Evolutionary conservation across 176 grass and related monocot genomes (phyloP), one percentile per base, ranked within the genome.

Genomic region (Carex littledalei): DNA sequence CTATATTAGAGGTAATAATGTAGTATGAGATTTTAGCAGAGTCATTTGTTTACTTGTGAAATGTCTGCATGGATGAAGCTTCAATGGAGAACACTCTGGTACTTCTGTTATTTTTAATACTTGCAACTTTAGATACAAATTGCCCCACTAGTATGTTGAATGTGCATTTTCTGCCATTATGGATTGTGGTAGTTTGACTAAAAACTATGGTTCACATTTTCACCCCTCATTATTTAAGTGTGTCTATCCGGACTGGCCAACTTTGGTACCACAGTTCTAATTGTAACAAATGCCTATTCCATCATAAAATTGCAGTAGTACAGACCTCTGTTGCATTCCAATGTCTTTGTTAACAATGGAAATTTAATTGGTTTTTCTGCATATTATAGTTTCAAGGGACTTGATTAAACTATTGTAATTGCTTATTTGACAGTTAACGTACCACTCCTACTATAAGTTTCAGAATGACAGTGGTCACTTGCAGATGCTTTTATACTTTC

Each of bases 391-490:
- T 8, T 35, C 32, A 39, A 17, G 66, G 32, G 32, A 68, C 32
- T 17, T 7, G 17, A 68, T 68, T 17, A 39, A 17, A 6, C 12
- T 37, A 7, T 58, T n/a, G 7, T 81, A 66, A 41, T 63, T 83
- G 34, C 56, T 43, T 64, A 64, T 67, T 62, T 45, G 15, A 83
- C 22, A 67, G 60, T 20, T 83, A 56, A 52, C 85, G 22, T 52
- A 85, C 86, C 47, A 77, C 22, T 32, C 79, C 74, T 8, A 49
- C 67, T 11, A 49, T 90, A 86, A 85, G 92, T 70, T 59, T 89
- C 64, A 84, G 92, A 65, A 92, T 89, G 90, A 87, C 88, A 84
- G 79, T 18, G 12, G 45, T 39, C 35, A 69, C 39, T 84, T 81
- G 21, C 54, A 57, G 14, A 82, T 34, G 58, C 43, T 1, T n/a